Base-by-base conservation (phyloP, 1,284 basidiomycete species). In the Termitomyces sp. region DNA sequence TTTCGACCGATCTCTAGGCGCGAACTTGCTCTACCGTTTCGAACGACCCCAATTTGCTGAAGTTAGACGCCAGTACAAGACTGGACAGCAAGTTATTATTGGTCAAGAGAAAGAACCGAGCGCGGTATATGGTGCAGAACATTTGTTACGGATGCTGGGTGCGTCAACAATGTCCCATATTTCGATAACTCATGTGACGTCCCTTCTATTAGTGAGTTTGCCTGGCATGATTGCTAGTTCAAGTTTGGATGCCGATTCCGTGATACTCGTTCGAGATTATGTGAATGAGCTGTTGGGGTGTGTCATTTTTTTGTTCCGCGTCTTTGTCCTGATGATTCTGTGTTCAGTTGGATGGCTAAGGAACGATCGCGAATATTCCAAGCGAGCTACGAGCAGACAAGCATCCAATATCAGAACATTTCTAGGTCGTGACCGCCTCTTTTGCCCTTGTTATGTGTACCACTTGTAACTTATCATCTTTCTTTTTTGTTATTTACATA, bases 111-210 rank as follows among this genome's bases (percentile, higher is more conserved):
- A 87, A 67, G 88, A 93, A 62, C 92, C 97, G 83, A 94, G 92
- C 67, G 77, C 83, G 52, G 81, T 98, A 17, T 99, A 99, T 65
- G 97, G 96, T 0, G 94, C 92, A 3, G 96, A 99, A 68, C 96
- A 99, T 70, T 69, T 99, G 13, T 69, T 98, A 56, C 77, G 96
- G 50, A 86, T 99, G 79, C 80, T 99, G 60, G 95, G 94, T 97
- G 62, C 58, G 85, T 41, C 12, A 31, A 52, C 5, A 21, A 39
- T 41, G 13, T 3, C 21, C 21, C 12, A n/a, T 30, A 46, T 10
- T 28, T 28, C 21, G 26, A 12, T 40, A 15, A 42, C 21, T 78
- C 72, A 17, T 34, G 5, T 13, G 21, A 67, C 24, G 45, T 30
- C 24, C 26, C 24, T 21, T 19, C 39, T 8, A 17, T 19, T 72